Base-by-base conservation (phyloP, 108 stramenopile species). In the Skeletonema grethae region DNA sequence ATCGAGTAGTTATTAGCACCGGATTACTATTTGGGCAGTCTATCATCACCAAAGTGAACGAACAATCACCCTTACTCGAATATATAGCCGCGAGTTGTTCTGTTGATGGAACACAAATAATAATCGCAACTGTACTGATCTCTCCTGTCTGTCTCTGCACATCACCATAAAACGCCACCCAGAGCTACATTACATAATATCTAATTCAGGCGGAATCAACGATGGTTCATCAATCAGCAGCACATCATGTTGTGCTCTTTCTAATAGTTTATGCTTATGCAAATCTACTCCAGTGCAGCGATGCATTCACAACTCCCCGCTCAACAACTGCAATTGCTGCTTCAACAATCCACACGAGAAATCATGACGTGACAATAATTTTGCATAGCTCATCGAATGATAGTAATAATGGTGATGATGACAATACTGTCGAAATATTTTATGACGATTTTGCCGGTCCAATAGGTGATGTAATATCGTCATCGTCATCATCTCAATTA, bases 361-460 rank as follows among this genome's bases (percentile, higher is more conserved):
- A 15, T 15, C 5, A 5, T 43, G 41, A 3, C 41, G 13, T 43
- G 25, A 28, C 41, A 0, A 43, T 15, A 43, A n/a, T n/a, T 43
- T 15, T 43, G n/a, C 41, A 43, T 15, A 43, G 15, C 3, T 28
- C 25, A 28, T 28, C 25, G 25, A n/a, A 10, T 15, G 15, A 15
- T 4, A 15, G 7, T 41, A n/a, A 43, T n/a, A 5, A 43, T 15
- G 15, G 3, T 10, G 41, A 43, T 3, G 5, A n/a, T 3, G 41
- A n/a, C 5, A 39, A 11, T 28, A 28, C 25, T 12, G 38, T 3
- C 8, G 31, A 25, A 15, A 61, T 57, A 38, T 61, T 36, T 34
- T 70, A 61, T 35, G 69, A 70, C 43, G 69, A 70, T 18, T 70
- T 70, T 46, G 28, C 4, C 31, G 35, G 20, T 16, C 28, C 64